phyloP scores from a whole-genome alignment of 2,329 filamentous ascomycete genomes.

The Monilinia vaccinii-corymbosi region DNA sequence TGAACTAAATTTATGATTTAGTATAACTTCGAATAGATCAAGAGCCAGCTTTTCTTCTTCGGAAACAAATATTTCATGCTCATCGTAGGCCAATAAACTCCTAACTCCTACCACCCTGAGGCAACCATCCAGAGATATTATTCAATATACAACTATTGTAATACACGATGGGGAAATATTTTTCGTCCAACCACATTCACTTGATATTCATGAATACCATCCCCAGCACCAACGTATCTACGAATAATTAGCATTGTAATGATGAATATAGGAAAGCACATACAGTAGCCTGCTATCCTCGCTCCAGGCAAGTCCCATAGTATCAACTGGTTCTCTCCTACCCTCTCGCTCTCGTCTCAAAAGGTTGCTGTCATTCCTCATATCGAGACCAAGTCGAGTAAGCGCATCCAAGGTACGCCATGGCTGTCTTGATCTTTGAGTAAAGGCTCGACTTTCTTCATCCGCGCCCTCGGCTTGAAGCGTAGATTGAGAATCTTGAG shows the following conservation, averaged over 20 bases:
- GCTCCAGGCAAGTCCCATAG: conserved; percentile 53
- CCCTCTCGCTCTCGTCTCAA: conserved; percentile 20
- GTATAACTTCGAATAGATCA: neutral
- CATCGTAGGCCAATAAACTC: neutral
- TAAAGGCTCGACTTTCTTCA: conserved; percentile 28
- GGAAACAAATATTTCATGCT: neutral
- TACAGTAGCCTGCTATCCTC: conserved; percentile 51
- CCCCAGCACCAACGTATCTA: conserved; percentile 56
- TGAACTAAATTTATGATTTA: neutral
- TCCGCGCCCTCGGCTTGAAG: conserved; percentile 24
- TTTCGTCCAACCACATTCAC: conserved; percentile 56
- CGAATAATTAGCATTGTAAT: conserved; percentile 6
- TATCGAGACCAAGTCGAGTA: conserved; percentile 16
- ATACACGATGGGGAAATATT: conserved; percentile 44
- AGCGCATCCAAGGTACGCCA: conserved; percentile 22
- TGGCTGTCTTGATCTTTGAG: conserved; percentile 22
- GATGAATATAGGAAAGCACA: conserved; percentile 28
- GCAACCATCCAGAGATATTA: neutral
- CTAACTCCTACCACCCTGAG: neutral
- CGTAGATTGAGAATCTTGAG: conserved; percentile 20
- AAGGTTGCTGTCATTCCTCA: conserved; percentile 24
- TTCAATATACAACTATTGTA: conserved; percentile 34
- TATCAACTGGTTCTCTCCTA: conserved; percentile 38
- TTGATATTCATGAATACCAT: conserved; percentile 67
- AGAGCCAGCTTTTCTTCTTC: neutral